phyloP scores from a whole-genome alignment of 306 rosid genomes.

The Prunus salicina region DNA sequence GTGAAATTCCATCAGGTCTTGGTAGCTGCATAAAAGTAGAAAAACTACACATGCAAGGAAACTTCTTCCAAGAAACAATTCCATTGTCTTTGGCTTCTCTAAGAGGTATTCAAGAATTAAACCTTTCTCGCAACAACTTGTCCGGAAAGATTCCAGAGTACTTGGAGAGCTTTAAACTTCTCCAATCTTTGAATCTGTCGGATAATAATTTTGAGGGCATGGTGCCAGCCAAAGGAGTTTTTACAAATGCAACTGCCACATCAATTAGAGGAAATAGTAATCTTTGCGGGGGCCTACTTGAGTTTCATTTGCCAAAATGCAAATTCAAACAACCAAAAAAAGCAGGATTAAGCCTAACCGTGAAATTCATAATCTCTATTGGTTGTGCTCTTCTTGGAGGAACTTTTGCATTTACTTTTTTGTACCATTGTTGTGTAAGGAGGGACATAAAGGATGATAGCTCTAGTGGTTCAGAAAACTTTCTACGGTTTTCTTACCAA shows the following conservation, averaged over 20 bases:
- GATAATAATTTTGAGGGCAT: constrained; percentile 4
- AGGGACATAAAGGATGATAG: background rate
- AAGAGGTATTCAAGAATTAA: background rate
- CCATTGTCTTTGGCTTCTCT: background rate
- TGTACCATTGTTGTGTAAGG: background rate
- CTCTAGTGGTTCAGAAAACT: background rate
- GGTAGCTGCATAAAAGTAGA: background rate
- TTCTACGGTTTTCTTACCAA: background rate
- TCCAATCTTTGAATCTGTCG: background rate
- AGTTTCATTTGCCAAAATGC: constrained; percentile 10
- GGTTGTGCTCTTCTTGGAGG: background rate
- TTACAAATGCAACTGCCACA: constrained; percentile 2
- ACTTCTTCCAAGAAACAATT: background rate
- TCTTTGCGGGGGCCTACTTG: constrained; percentile 3
- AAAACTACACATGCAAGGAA: background rate
- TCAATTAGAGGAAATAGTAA: background rate
- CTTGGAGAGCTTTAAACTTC: background rate
- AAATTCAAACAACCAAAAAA: background rate
- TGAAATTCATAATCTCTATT: background rate
- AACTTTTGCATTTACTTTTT: background rate
- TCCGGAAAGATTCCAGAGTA: background rate
- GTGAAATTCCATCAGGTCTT: background rate
- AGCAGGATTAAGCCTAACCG: background rate
- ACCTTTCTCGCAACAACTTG: constrained; percentile 3
- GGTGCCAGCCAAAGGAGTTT: constrained; percentile 7